Conservation (phyloP, 179 eudicot species). For the Spergularia azorica region DNA sequence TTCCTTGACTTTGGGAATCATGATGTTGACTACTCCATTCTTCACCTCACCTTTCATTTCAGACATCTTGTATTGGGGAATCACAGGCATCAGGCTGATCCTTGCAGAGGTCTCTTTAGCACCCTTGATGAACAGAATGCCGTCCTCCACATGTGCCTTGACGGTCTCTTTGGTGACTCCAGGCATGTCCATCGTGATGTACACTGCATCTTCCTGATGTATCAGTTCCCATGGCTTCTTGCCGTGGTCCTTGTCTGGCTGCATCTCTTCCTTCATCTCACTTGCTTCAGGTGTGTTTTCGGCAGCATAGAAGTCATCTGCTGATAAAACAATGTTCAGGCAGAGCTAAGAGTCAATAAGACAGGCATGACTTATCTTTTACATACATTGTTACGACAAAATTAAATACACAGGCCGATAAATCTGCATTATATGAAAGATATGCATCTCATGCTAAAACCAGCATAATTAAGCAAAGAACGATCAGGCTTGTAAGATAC, state of each 20-base stretch:
- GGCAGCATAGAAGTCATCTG: too few relatives aligned
- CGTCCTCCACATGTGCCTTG: background rate
- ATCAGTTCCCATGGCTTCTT: background rate
- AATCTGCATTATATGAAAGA: too few relatives aligned
- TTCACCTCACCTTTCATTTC: background rate
- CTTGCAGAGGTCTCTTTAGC: background rate
- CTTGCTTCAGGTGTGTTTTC: too few relatives aligned
- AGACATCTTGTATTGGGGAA: background rate
- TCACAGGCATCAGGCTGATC: background rate
- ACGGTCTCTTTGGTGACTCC: background rate
- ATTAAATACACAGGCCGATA: too few relatives aligned
- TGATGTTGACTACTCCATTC: background rate
- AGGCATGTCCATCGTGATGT: background rate
- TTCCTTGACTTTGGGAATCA: background rate
- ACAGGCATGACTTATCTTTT: too few relatives aligned
- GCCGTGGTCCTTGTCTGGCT: constrained; percentile 5
- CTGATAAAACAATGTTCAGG: too few relatives aligned
- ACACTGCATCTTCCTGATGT: background rate
- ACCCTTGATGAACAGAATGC: background rate
- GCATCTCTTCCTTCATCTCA: too few relatives aligned
- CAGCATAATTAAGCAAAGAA: too few relatives aligned
- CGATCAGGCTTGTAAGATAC: too few relatives aligned
- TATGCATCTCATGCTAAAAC: too few relatives aligned
- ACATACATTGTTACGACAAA: too few relatives aligned
- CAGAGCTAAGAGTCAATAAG: too few relatives aligned